Percentiles rank a stretch among this genome's conserved stretches.
Conservation (phyloP, 2,329 filamentous ascomycete species). For the Dryadomyces quercivorus region DNA sequence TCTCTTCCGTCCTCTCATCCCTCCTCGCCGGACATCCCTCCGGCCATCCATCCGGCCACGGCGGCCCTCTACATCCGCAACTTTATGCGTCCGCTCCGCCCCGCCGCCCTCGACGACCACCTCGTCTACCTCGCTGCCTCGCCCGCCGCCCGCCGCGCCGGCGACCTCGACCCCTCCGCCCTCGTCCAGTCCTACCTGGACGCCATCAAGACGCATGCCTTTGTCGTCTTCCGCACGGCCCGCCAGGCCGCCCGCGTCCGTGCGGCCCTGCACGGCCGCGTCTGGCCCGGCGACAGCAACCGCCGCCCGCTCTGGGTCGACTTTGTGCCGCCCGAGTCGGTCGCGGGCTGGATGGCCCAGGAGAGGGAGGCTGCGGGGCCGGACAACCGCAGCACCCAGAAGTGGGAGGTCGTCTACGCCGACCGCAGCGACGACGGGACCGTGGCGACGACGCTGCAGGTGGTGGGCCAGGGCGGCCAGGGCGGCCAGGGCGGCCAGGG, state of each 20-base stretch:
- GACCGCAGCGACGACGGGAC: constrained; percentile 34
- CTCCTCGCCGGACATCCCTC: constrained; percentile 28
- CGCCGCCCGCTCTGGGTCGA: constrained; percentile 80
- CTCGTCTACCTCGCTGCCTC: constrained; percentile 56
- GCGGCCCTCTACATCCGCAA: constrained; percentile 78
- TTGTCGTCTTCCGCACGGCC: constrained; percentile 58
- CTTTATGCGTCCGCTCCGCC: constrained; percentile 75
- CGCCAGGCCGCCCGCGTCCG: constrained; percentile 67
- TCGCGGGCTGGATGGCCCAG: constrained; percentile 60
- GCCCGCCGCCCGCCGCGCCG: constrained; percentile 20
- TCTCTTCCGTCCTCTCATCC: no score
- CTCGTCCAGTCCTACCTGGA: constrained; percentile 69
- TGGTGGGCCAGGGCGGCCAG: constrained; percentile 21
- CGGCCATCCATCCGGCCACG: constrained; percentile 60
- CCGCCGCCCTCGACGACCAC: constrained; percentile 53
- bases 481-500: constrained; percentile 14
- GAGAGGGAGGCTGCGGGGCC: constrained; percentile 37
- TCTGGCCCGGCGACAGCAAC: constrained; percentile 81
- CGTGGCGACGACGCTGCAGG: constrained; percentile 43
- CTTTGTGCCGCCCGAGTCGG: constrained; percentile 67
- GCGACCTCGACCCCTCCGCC: constrained; percentile 36
- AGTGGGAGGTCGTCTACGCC: constrained; percentile 67
- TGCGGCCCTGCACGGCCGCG: constrained; percentile 58
- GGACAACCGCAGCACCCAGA: constrained; percentile 22
- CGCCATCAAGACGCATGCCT: constrained; percentile 75